These are phyloP conservation scores for Pisolithus albus DNA, from an alignment of 768 basidiomycete species.

Conservation along the genomic window DNA sequence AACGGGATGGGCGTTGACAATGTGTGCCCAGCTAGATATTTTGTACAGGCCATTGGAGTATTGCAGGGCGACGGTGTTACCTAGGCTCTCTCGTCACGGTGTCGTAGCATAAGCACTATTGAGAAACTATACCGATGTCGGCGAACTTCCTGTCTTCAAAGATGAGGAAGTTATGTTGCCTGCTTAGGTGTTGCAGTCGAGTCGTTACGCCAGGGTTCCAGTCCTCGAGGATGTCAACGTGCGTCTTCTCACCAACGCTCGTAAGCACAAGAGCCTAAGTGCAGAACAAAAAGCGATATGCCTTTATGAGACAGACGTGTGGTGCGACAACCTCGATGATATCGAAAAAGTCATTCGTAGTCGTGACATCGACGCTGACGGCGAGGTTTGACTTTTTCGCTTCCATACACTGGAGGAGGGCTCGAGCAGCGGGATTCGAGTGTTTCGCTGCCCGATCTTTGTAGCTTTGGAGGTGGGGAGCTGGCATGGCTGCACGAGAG, in stretches of 20 bases:
- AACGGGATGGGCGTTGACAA: slow-evolving; percentile 94
- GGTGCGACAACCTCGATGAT: slow-evolving; percentile 88
- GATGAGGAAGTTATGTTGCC: slow-evolving; percentile 86
- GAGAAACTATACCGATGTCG: slow-evolving; percentile 71
- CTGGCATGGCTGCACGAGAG: slow-evolving; percentile 22
- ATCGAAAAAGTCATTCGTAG: slow-evolving; percentile 65
- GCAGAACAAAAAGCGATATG: slow-evolving; percentile 24
- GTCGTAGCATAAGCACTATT: slow-evolving; percentile 1
- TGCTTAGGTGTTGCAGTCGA: slow-evolving; percentile 60
- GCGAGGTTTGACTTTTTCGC: slow-evolving; percentile 89
- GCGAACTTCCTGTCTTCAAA: slow-evolving; percentile 99
- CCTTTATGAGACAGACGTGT: slow-evolving; percentile 92
- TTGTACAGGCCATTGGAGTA: slow-evolving; percentile 90
- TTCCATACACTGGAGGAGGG: slow-evolving; percentile 75
- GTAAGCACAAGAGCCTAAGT: slow-evolving; percentile 15
- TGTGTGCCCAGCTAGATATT: slow-evolving; percentile 92
- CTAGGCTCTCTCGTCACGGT: slow-evolving; percentile 34
- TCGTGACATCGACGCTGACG: slow-evolving; percentile 92
- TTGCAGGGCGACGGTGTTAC: slow-evolving; percentile 93
- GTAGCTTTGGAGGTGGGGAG: slow-evolving; percentile 48
- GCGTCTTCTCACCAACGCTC: slow-evolving; percentile 58
- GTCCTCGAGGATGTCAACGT: slow-evolving; percentile 93
- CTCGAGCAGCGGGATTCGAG: slow-evolving; percentile 68
- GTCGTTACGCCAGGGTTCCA: slow-evolving; percentile 70
- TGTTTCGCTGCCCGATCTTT: slow-evolving; percentile 51